Conservation (phyloP, 176 grass and related monocot genomes). For the Phoenix dactylifera region DNA sequence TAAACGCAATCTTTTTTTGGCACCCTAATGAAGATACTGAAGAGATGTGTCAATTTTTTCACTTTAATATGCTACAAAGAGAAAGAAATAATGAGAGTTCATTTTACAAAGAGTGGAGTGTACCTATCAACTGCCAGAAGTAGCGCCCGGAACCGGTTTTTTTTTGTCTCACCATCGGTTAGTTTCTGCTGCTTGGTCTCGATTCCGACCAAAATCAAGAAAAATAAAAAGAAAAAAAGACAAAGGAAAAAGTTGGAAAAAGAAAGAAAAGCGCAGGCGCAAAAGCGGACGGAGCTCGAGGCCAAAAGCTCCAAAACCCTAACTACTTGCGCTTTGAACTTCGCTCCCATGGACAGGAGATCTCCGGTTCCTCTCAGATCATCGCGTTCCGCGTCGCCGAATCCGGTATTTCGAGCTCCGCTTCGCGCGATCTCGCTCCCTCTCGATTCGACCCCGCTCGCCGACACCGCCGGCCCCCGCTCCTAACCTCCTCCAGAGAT, state of each 20-base stretch:
- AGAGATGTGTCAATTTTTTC: too few relatives aligned
- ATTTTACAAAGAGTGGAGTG: too few relatives aligned
- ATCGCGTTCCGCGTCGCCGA: neutral
- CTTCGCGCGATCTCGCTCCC: neutral
- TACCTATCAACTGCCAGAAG: too few relatives aligned
- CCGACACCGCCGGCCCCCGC: slow-evolving; percentile 16
- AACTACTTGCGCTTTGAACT: neutral
- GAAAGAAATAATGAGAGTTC: too few relatives aligned
- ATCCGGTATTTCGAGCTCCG: neutral
- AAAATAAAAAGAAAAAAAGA: slow-evolving; percentile 5
- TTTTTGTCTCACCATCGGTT: too few relatives aligned
- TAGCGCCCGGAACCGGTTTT: too few relatives aligned
- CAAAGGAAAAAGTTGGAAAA: neutral
- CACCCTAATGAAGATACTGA: too few relatives aligned
- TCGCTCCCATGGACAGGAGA: slow-evolving; percentile 20
- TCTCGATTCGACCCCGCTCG: neutral
- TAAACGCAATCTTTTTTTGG: too few relatives aligned
- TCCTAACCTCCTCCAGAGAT: slow-evolving; percentile 11
- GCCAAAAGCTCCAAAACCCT: slow-evolving; percentile 21
- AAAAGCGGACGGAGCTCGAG: slow-evolving; percentile 37
- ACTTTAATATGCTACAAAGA: too few relatives aligned
- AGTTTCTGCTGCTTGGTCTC: neutral
- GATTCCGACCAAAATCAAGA: slow-evolving; percentile 9
- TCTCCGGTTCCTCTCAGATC: slow-evolving; percentile 7
- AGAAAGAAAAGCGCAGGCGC: slow-evolving; percentile 18